These are phyloP conservation scores for Calonectria montana DNA, from an alignment of 2,329 filamentous ascomycete species.

Conservation along the genomic window DNA sequence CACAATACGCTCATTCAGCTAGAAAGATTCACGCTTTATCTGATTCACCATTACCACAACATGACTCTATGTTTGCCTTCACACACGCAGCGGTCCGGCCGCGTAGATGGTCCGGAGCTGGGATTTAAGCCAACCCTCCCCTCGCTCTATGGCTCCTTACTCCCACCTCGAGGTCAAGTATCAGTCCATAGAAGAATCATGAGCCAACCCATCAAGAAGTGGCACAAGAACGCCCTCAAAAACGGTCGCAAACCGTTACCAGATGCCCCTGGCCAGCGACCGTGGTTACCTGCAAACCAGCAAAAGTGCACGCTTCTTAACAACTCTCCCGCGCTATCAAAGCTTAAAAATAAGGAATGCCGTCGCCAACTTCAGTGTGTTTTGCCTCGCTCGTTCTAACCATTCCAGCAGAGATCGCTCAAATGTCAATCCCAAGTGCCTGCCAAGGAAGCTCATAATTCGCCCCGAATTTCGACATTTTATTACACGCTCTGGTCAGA, in stretches of 20 bases:
- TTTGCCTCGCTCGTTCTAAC: not conserved
- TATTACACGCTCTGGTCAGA: not conserved
- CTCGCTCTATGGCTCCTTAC: not conserved
- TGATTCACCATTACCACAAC: not conserved
- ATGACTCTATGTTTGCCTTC: not conserved
- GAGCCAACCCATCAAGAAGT: not conserved
- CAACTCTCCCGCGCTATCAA: not conserved
- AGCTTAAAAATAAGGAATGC: not conserved
- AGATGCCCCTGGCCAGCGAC: not conserved
- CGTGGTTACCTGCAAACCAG: not conserved
- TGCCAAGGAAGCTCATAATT: not conserved
- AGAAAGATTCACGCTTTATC: not conserved
- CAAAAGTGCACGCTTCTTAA: no score
- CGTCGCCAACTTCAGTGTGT: no score
- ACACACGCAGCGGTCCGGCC: no score
- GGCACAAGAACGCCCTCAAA: not conserved
- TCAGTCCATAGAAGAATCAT: not conserved
- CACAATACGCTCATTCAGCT: not conserved
- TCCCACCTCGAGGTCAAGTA: not conserved
- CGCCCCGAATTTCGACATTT: not conserved
- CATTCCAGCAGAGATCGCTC: not conserved
- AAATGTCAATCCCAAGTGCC: not conserved
- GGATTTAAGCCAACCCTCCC: not conserved
- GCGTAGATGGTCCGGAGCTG: not conserved
- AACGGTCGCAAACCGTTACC: not conserved